A percentile compares a stretch with the other conserved stretches of the same genome.
These are phyloP conservation scores for Puccinia hordei DNA, from an alignment of 1,284 basidiomycete genomes.

Conservation along the genomic window DNA sequence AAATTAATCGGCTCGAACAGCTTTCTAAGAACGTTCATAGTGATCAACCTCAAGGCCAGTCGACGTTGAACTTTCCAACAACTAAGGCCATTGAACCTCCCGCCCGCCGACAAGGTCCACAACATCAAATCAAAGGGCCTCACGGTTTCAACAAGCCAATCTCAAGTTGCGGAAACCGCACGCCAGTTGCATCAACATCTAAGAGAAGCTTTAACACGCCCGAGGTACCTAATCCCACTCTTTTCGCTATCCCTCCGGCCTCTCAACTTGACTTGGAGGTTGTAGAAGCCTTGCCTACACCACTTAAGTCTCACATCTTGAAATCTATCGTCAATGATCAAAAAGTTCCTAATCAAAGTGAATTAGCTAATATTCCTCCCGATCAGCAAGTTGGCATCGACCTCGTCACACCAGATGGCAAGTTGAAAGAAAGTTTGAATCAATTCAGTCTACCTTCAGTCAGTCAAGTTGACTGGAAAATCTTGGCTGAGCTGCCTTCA, in stretches of 20 bases:
- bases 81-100: constrained; percentile 18
- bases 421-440: background rate
- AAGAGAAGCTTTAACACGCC: constrained; percentile 11
- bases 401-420: constrained; percentile 16
- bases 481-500: constrained; percentile 37
- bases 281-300: constrained; percentile 56
- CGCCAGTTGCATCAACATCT: constrained; percentile 21
- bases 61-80: constrained; percentile 19
- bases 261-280: constrained; percentile 58
- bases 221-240: constrained; percentile 4
- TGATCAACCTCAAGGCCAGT: constrained; percentile 51
- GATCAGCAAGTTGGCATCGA: background rate
- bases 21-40: constrained; percentile 49
- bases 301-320: constrained; percentile 54
- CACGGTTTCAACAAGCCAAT: background rate
- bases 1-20: constrained; percentile 83
- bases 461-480: constrained; percentile 47
- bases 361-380: background rate
- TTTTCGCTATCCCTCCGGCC: constrained; percentile 54
- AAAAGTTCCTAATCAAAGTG: background rate
- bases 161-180: background rate
- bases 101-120: constrained; percentile 1
- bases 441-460: constrained; percentile 29
- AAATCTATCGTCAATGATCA: constrained; percentile 6
- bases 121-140: background rate